Evolutionary conservation across 2,329 filamentous ascomycete genomes (phyloP).

Genomic region (Sphaerulina musiva): DNA sequence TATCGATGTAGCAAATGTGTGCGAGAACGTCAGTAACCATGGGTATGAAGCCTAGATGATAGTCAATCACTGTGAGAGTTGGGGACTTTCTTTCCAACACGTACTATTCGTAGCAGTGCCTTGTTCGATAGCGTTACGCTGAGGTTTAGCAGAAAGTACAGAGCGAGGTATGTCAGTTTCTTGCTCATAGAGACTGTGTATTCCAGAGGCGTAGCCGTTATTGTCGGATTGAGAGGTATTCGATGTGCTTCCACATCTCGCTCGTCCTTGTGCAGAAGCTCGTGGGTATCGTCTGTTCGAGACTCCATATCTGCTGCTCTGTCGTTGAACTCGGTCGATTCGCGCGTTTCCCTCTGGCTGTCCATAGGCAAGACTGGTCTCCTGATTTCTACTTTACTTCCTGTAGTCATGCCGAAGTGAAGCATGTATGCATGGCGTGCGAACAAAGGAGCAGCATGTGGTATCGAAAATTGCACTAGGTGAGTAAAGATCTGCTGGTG

Average conservation of each 20-base stretch:
- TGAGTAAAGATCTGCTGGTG: neutral
- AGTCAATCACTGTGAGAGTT: neutral
- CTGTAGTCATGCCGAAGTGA: neutral
- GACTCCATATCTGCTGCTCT: constrained; percentile 8
- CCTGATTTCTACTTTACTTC: neutral
- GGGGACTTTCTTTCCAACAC: neutral
- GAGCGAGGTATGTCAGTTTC: constrained; percentile 23
- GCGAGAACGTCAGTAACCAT: constrained; percentile 55
- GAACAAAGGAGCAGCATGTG: neutral
- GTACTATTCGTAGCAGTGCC: constrained; percentile 43
- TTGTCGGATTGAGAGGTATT: neutral
- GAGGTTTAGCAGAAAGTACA: constrained; percentile 47
- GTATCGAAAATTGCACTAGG: neutral
- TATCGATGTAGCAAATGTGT: constrained; percentile 50
- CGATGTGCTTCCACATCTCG: constrained; percentile 14
- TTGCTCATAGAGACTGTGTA: constrained; percentile 24
- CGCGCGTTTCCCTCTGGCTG: constrained; percentile 3
- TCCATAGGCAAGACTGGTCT: neutral
- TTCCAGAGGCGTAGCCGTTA: constrained; percentile 17
- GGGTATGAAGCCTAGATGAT: constrained; percentile 50
- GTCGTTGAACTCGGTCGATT: constrained; percentile 12
- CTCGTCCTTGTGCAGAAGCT: constrained; percentile 16
- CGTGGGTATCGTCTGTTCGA: constrained; percentile 11
- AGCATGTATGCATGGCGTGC: neutral
- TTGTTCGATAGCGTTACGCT: constrained; percentile 55